Conservation (phyloP, 305 asterid species). For the Fraxinus sp. region DNA sequence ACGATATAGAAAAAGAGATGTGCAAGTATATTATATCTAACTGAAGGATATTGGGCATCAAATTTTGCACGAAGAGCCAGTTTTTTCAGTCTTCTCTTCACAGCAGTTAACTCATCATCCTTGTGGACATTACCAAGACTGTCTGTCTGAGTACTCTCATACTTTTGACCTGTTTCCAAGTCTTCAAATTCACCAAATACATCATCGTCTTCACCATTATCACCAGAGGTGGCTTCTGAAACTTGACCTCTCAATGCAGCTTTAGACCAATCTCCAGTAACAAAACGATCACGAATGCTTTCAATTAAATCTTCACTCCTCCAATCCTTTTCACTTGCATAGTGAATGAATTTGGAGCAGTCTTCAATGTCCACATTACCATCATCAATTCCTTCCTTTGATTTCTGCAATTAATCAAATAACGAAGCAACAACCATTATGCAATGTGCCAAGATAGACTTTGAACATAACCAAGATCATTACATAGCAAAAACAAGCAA, state of each 20-base stretch:
- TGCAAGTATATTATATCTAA: slow-evolving; percentile 5
- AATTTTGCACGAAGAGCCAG: slow-evolving; percentile 88
- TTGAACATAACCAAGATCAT: background rate
- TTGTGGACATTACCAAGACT: slow-evolving; percentile 28
- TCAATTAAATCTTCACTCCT: slow-evolving; percentile 46
- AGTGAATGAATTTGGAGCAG: slow-evolving; percentile 64
- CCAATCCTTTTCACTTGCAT: slow-evolving; percentile 52
- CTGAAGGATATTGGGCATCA: slow-evolving; percentile 86
- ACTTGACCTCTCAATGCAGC: slow-evolving; percentile 66
- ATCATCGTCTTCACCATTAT: slow-evolving; percentile 42
- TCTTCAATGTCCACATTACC: slow-evolving; percentile 63
- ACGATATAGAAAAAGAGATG: slow-evolving; percentile 13
- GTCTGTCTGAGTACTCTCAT: slow-evolving; percentile 40
- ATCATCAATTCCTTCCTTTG: slow-evolving; percentile 43
- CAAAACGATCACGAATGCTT: slow-evolving; percentile 84
- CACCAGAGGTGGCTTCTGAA: slow-evolving; percentile 40
- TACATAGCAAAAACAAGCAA: background rate
- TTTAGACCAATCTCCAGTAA: slow-evolving; percentile 85
- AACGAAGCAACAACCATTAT: slow-evolving; percentile 15
- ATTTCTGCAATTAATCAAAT: slow-evolving; percentile 51
- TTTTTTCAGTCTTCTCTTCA: slow-evolving; percentile 80
- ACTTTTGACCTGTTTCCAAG: slow-evolving; percentile 86
- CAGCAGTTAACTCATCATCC: slow-evolving; percentile 50
- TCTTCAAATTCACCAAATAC: slow-evolving; percentile 88
- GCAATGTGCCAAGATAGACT: slow-evolving; percentile 1